Evolutionary conservation across 805 yeast genomes (phyloP), one percentile per base, ranked within the genome.

Genomic region (Barnettozyma sucrosica): DNA sequence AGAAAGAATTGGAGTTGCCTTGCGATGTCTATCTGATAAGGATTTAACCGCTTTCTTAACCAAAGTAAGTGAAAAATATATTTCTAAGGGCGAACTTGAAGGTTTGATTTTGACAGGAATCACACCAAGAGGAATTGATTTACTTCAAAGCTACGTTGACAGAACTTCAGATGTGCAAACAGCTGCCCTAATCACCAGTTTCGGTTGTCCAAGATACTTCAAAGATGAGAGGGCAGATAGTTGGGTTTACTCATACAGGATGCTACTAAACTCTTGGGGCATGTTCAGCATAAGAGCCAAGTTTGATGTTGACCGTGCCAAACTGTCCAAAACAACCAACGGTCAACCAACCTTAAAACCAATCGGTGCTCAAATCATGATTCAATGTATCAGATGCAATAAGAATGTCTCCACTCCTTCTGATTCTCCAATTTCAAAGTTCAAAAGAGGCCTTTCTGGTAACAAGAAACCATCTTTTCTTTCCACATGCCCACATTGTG

Each of bases 91-190:
- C 7, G 96, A 92, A 54, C 70, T 92, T 28, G 98, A 92, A 64
- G 98, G 98, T 1, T 70, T 92, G 37, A 80, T 90, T 16, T 67
- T 92, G 41, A 89, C 97, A 0, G 99, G 99, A n/a, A 76, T 92
- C 24, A 89, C 97, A 0, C 89, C 92, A 1, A 70, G 78, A 45
- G 95, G 95, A 0, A 79, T 88, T 28, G 86, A 86, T 59, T 70
- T 92, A 41, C 65, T 92, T 37, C 97, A 90, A 66, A 78, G 88
- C 0, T 92, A 85, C 65, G 93, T 90, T 30, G 92, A 89, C 64
- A 74, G 90, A 56, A 87, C 95, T 0, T 78, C 88, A 45, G 99
- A 92, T 63, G 85, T 89, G 2, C 99, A 92, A 63, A 89, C 95
- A 0, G 97, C 96, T 0, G 83, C 96, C 0, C 66, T 90, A 45